Conservation (phyloP, 2,329 filamentous ascomycete genomes). For the Fusarium coffeatum region DNA sequence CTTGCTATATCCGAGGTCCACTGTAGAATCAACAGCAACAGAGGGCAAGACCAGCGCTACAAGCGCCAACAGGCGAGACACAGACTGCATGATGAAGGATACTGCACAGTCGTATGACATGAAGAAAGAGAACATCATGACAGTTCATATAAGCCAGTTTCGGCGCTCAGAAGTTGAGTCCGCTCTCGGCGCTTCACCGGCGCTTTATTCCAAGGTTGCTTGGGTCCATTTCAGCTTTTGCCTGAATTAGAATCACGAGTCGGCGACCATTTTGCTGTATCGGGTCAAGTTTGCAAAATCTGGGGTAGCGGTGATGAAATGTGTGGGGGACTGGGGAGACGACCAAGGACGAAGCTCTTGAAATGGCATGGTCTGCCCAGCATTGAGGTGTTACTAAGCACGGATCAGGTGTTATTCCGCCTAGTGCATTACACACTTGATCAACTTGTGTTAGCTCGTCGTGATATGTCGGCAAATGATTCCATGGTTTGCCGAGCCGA, state of each 20-base stretch:
- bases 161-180: not conserved
- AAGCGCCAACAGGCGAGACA: slow-evolving; percentile 1
- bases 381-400: not conserved
- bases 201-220: not conserved
- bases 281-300: slow-evolving; percentile 1
- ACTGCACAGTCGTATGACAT: not conserved
- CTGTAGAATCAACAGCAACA: slow-evolving; percentile 43
- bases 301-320: slow-evolving; percentile 9
- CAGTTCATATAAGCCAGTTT: not conserved
- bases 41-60: slow-evolving; percentile 16
- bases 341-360: not conserved
- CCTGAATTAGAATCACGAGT: not conserved
- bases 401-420: not conserved
- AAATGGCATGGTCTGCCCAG: not conserved
- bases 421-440: not conserved
- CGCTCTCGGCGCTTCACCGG: slow-evolving; percentile 2
- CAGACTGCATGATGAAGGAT: slow-evolving; percentile 2
- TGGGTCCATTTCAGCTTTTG: not conserved
- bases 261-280: not conserved
- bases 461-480: not conserved
- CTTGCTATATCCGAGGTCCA: slow-evolving; percentile 74
- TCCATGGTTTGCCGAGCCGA: not conserved
- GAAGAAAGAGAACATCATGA: not conserved
- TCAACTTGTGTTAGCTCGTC: not conserved
- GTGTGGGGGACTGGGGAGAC: slow-evolving; percentile 8